These are phyloP conservation scores for Leccinum pellstonianum DNA, from an alignment of 768 basidiomycete genomes.

Conservation along the genomic window DNA sequence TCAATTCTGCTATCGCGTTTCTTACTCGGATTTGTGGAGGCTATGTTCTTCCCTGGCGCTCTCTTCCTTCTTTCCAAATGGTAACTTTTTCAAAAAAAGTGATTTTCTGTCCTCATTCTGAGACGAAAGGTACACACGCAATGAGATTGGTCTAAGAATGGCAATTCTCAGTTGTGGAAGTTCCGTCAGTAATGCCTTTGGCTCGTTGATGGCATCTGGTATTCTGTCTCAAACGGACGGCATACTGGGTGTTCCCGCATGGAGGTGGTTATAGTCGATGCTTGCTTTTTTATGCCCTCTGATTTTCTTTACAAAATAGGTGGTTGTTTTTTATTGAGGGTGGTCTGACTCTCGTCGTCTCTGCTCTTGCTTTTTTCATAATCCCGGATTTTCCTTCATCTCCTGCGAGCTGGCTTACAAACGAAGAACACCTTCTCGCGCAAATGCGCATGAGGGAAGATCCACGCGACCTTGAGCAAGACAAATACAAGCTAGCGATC, in stretches of 20 bases:
- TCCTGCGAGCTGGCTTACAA: slow-evolving; percentile 57
- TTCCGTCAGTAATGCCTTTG: slow-evolving; percentile 78
- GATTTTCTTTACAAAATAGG: slow-evolving; percentile 31
- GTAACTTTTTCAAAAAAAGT: slow-evolving; percentile 22
- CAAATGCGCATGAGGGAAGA: slow-evolving; percentile 61
- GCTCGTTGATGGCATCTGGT: slow-evolving; percentile 73
- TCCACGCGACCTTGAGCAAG: slow-evolving; percentile 48
- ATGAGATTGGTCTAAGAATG: slow-evolving; percentile 65
- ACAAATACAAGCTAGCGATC: slow-evolving; percentile 37
- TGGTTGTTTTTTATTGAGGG: slow-evolving; percentile 75
- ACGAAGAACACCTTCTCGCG: slow-evolving; percentile 54
- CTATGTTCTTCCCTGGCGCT: slow-evolving; percentile 69
- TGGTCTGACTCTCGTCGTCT: slow-evolving; percentile 50
- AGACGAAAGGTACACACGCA: slow-evolving; percentile 48
- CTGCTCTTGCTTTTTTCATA: slow-evolving; percentile 53
- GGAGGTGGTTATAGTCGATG: slow-evolving; percentile 51
- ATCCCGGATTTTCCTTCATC: slow-evolving; percentile 73
- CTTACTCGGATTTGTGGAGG: slow-evolving; percentile 69
- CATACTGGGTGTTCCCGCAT: slow-evolving; percentile 62
- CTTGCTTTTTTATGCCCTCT: background rate
- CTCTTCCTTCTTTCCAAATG: slow-evolving; percentile 68
- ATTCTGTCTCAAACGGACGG: slow-evolving; percentile 71
- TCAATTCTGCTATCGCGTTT: slow-evolving; percentile 69
- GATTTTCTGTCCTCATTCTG: background rate
- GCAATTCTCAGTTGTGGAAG: slow-evolving; percentile 69